Percentiles rank a stretch among this genome's conserved stretches.
phyloP scores from a whole-genome alignment of 1,284 basidiomycete species.

The Trametes hirsuta region DNA sequence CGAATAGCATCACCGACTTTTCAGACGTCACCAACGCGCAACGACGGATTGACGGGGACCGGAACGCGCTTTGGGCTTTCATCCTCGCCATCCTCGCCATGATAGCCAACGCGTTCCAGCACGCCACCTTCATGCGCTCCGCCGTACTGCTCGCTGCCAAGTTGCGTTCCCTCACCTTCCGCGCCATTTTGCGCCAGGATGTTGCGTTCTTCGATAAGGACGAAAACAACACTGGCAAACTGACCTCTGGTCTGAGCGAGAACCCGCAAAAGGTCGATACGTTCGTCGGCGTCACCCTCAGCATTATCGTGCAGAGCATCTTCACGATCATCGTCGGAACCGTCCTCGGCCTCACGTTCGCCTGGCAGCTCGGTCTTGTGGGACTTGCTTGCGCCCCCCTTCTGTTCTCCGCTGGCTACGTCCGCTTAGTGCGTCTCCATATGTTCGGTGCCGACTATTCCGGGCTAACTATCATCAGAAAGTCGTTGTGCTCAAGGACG shows the following conservation, averaged over 20 bases:
- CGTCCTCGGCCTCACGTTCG: conserved; percentile 78
- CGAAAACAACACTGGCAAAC: conserved; percentile 80
- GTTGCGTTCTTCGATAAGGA: conserved; percentile 90
- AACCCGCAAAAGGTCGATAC: conserved; percentile 94
- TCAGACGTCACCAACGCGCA: conserved; percentile 43
- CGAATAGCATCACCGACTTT: conserved; percentile 68
- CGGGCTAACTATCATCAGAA: conserved; percentile 42
- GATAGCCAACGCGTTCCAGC: conserved; percentile 63
- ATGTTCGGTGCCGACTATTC: not conserved
- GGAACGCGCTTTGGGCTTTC: conserved; percentile 81
- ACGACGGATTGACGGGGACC: conserved; percentile 61
- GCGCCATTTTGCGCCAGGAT: conserved; percentile 82
- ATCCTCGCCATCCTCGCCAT: conserved; percentile 78
- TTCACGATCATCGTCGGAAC: conserved; percentile 77
- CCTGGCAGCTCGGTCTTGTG: conserved; percentile 80
- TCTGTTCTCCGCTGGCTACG: conserved; percentile 83
- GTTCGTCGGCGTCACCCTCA: conserved; percentile 87
- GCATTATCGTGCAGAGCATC: conserved; percentile 81
- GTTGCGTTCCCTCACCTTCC: conserved; percentile 72
- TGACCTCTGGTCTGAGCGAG: conserved; percentile 84
- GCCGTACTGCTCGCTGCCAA: conserved; percentile 71
- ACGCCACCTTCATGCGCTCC: conserved; percentile 66
- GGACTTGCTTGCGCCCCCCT: conserved; percentile 86
- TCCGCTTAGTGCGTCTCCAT: conserved; percentile 67
- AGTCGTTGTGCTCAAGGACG: conserved; percentile 85